Percentiles rank a stretch among this genome's conserved stretches.
Evolutionary conservation across 75 land plant genomes (phyloP).

Genomic region (Cunninghamia lanceolata): DNA sequence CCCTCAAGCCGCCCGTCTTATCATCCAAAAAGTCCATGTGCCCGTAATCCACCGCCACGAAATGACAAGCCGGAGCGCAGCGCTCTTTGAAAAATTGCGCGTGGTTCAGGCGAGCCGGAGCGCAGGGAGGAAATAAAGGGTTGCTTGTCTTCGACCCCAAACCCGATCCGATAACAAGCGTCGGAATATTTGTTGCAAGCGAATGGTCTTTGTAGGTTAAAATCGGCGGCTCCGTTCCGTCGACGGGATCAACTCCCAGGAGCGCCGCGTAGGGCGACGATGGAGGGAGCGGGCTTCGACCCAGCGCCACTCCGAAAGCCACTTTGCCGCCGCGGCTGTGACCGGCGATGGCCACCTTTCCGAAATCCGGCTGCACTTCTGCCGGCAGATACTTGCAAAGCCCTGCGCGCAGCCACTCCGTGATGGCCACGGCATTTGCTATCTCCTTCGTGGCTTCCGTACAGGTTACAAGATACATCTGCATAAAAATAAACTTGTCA

Average conservation of each 20-base stretch:
- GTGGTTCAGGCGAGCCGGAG: slow-evolving; percentile 82
- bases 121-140: slow-evolving; percentile 72
- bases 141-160: slow-evolving; percentile 53
- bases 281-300: too few species aligned
- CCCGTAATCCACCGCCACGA: slow-evolving; percentile 77
- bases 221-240: slow-evolving; percentile 7
- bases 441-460: slow-evolving; percentile 68
- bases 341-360: slow-evolving; percentile 59
- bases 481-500: not conserved
- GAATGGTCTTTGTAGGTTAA: too few species aligned
- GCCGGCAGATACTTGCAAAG: slow-evolving; percentile 25
- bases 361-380: slow-evolving; percentile 34
- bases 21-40: slow-evolving; percentile 79
- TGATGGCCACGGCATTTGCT: slow-evolving; percentile 42
- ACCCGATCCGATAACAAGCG: slow-evolving; percentile 71
- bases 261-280: too few species aligned
- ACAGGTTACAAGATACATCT: slow-evolving; percentile 77
- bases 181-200: slow-evolving; percentile 20
- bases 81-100: slow-evolving; percentile 59
- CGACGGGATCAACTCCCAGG: too few species aligned
- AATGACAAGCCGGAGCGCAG: slow-evolving; percentile 50
- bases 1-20: not conserved
- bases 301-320: slow-evolving; percentile 59
- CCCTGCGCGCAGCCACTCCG: slow-evolving; percentile 42
- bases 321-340: slow-evolving; percentile 95